Evolutionary conservation across 2,329 filamentous ascomycete species (phyloP).

Genomic region (Curvularia eragrostidis): DNA sequence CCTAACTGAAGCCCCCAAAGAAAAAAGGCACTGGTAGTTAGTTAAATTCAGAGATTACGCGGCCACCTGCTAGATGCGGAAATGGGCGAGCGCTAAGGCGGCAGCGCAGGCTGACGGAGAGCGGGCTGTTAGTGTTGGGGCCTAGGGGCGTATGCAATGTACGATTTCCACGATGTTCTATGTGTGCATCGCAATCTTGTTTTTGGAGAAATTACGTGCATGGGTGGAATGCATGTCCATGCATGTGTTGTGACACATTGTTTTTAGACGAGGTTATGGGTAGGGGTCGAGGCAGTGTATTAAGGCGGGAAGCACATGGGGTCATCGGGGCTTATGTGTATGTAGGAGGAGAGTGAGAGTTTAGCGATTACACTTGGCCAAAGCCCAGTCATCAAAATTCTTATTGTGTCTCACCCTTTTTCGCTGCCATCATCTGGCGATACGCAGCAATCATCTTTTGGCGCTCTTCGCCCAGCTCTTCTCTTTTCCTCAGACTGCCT

Average conservation of each 20-base stretch:
- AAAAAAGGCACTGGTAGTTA: neutral
- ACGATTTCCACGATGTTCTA: neutral
- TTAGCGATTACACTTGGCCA: neutral
- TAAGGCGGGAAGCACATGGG: too few relatives aligned
- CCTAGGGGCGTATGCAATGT: neutral
- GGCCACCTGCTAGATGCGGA: neutral
- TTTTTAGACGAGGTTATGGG: neutral
- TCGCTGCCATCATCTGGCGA: slow-evolving; percentile 67
- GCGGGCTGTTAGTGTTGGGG: neutral
- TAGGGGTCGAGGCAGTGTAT: neutral
- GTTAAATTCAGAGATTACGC: neutral
- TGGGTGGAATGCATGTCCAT: neutral
- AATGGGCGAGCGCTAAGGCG: neutral
- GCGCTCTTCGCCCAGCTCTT: slow-evolving; percentile 74
- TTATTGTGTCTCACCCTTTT: slow-evolving; percentile 20
- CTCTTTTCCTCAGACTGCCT: slow-evolving; percentile 74
- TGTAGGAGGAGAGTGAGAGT: neutral
- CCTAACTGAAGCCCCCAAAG: neutral
- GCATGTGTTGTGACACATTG: neutral
- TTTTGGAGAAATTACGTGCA: neutral
- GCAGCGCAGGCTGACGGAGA: neutral
- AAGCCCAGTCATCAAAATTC: neutral
- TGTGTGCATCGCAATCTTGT: neutral
- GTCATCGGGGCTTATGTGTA: neutral
- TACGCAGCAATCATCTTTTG: slow-evolving; percentile 77